phyloP scores from a whole-genome alignment of 2,329 filamentous ascomycete genomes.

The Thermomyces lanuginosus region DNA sequence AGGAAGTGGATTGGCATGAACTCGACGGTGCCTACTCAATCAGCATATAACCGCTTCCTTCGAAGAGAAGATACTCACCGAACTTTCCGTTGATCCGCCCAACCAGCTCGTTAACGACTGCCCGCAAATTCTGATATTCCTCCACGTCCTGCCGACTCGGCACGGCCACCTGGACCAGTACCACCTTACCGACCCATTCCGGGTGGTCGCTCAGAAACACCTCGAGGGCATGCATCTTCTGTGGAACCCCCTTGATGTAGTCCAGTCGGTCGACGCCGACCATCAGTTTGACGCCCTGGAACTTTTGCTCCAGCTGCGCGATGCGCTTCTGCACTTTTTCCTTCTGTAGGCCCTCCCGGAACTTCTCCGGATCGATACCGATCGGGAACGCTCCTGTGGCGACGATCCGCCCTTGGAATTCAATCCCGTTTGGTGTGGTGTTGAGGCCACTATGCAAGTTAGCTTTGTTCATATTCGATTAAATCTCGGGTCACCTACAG shows the following conservation, averaged over 20 bases:
- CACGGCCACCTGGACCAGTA: conserved; percentile 83
- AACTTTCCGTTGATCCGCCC: conserved; percentile 92
- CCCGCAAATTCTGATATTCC: conserved; percentile 85
- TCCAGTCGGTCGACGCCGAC: conserved; percentile 88
- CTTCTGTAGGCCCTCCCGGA: conserved; percentile 67
- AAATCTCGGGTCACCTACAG: conserved; percentile 34
- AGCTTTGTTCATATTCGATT: not conserved
- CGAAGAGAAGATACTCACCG: conserved; percentile 27
- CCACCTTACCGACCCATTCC: conserved; percentile 90
- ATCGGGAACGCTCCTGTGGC: conserved; percentile 87
- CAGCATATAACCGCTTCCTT: not conserved
- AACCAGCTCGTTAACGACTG: conserved; percentile 86
- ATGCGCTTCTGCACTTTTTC: conserved; percentile 74
- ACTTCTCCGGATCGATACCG: conserved; percentile 89
- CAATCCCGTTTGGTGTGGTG: conserved; percentile 79
- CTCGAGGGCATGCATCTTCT: conserved; percentile 85
- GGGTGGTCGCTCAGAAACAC: conserved; percentile 89
- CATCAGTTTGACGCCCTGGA: conserved; percentile 83
- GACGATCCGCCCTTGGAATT: conserved; percentile 69
- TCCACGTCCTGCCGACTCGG: conserved; percentile 86
- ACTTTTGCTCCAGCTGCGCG: conserved; percentile 63
- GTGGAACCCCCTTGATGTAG: conserved; percentile 94
- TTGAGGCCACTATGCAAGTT: conserved; percentile 19
- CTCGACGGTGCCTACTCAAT: conserved; percentile 55
- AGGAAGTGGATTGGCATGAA: conserved; percentile 98